A percentile compares a stretch with the other conserved stretches of the same genome.
These are phyloP conservation scores for Oenanthe sinensis DNA, from an alignment of 129 eudicot species.

Conservation along the genomic window DNA sequence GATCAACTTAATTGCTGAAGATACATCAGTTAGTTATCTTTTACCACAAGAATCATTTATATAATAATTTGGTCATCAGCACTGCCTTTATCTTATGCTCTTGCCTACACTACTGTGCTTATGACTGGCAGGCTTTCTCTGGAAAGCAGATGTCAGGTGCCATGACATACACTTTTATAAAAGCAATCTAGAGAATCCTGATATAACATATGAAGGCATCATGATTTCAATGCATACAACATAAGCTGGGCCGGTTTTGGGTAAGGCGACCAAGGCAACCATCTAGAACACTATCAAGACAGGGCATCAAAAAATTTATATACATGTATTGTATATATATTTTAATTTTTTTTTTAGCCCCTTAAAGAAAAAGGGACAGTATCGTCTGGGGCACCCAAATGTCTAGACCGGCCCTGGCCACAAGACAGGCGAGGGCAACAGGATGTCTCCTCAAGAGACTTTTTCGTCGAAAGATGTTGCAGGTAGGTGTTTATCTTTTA, in stretches of 20 bases:
- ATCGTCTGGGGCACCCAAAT: too few species aligned
- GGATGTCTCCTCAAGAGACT: slow-evolving; percentile 37
- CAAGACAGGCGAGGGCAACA: slow-evolving; percentile 23
- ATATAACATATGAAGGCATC: slow-evolving; percentile 38
- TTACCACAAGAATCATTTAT: neutral
- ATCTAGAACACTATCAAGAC: too few species aligned
- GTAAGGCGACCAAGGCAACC: too few species aligned
- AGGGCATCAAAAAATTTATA: too few species aligned
- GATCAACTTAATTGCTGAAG: slow-evolving; percentile 64
- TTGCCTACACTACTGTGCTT: neutral
- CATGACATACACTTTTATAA: slow-evolving; percentile 59
- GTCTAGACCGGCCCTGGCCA: too few species aligned
- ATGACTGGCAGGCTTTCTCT: slow-evolving; percentile 48
- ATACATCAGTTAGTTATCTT: slow-evolving; percentile 52
- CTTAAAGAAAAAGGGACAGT: too few species aligned
- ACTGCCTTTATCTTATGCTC: neutral
- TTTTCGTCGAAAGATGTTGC: slow-evolving; percentile 50
- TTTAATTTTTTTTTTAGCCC: too few species aligned
- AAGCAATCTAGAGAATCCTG: slow-evolving; percentile 34
- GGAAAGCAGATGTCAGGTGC: slow-evolving; percentile 72
- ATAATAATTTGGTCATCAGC: neutral
- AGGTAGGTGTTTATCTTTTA: slow-evolving; percentile 24
- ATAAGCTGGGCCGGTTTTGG: too few species aligned
- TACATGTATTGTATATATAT: too few species aligned
- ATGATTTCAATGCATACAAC: slow-evolving; percentile 44